Percentiles rank a stretch among this genome's conserved stretches.
Conservation (phyloP, 352 stramenopile species). For the Pythium folliculosum region DNA sequence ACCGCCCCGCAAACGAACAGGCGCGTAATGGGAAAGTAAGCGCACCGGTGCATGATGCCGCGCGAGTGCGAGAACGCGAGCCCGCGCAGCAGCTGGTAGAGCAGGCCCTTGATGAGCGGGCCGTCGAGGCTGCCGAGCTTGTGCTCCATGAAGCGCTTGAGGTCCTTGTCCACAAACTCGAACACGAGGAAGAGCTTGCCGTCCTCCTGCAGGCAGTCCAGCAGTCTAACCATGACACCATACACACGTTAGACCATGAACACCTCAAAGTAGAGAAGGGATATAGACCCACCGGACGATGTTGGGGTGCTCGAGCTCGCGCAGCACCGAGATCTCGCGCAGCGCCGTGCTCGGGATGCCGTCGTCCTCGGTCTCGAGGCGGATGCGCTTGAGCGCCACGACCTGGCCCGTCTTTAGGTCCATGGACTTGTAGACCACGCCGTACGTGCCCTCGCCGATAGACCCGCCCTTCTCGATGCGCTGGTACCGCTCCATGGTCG, state of each 20-base stretch:
- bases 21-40: neutral
- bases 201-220: constrained; percentile 95
- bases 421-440: constrained; percentile 96
- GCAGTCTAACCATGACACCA: constrained; percentile 45
- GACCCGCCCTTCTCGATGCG: constrained; percentile 93
- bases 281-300: constrained; percentile 89
- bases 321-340: constrained; percentile 97
- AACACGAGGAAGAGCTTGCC: constrained; percentile 99
- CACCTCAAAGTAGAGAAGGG: neutral
- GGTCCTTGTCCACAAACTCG: constrained; percentile 98
- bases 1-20: neutral
- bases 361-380: constrained; percentile 98
- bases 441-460: constrained; percentile 96
- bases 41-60: constrained; percentile 87
- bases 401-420: constrained; percentile 91
- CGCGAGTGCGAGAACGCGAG: constrained; percentile 87
- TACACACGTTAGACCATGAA: neutral
- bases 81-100: constrained; percentile 88
- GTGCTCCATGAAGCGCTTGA: constrained; percentile 96
- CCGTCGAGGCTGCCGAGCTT: constrained; percentile 66
- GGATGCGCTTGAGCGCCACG: constrained; percentile 96
- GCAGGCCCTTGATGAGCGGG: constrained; percentile 67
- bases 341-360: constrained; percentile 98
- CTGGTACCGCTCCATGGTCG: constrained; percentile 88
- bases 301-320: constrained; percentile 98